Base-by-base conservation (phyloP, 2,329 filamentous ascomycete genomes). In the Dothideomycetes sp. region DNA sequence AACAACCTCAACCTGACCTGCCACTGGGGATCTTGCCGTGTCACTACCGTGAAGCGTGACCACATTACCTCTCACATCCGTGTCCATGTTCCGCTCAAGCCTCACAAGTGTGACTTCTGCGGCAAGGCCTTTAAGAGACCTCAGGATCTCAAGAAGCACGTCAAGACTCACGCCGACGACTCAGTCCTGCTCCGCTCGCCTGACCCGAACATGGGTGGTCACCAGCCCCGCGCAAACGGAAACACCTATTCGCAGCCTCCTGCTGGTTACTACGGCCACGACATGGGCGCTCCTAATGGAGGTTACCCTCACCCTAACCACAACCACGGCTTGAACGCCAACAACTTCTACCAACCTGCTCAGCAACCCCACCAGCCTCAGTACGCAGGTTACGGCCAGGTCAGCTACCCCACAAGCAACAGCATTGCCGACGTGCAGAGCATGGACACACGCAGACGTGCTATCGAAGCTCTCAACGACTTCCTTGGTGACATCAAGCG, bases 51-150 rank as follows among this genome's bases (percentile, higher is more conserved):
- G 61, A 96, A 98, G 74, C 86, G 91, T 56, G 91, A 96, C 57
- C 91, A 98, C 68, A 98, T 98, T 65, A 98, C 91, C 36, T 96
- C 91, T 36, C 91, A 98, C 65, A 95, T 98, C 55, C 85, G 91
- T 50, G 91, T 96, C 40, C 91, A 98, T 62, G 89, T 98, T n/a
- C 91, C 91, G 1, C 71, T 98, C 47, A 98, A 98, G 74, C 91
- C 91, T 51, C 91, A 98, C 71, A 96, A 95, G 67, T 98, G 91
- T 64, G 88, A 95, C 60, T 94, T 95, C 67, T 98, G 91, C 60
- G 86, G 86, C 60, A 98, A 98, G 71, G 88, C 88, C 1, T 98
- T 98, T 75, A 98, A 98, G 77, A 84, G 91, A 23, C 91, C 91
- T 2, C 91, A 98, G 68, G 91, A 98, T 69, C 64, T 98, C 55